Conservation (phyloP, 2,329 filamentous ascomycete species). For the Moelleriella libera region DNA sequence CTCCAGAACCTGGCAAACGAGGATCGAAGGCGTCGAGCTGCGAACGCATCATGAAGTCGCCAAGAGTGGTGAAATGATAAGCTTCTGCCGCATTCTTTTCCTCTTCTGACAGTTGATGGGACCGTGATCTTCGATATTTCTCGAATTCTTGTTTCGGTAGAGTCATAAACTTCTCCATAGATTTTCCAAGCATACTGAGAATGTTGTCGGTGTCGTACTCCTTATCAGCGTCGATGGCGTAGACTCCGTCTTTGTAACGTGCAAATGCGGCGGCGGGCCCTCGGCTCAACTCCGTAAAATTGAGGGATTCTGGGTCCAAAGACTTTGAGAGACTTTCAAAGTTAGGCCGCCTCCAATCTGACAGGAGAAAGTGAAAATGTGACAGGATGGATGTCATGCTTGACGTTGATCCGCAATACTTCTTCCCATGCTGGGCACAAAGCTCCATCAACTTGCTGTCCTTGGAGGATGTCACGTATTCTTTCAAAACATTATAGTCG, state of each 20-base stretch:
- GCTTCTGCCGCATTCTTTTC: constrained; percentile 60
- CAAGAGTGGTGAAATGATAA: constrained; percentile 77
- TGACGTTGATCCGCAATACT: constrained; percentile 88
- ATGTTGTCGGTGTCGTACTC: constrained; percentile 75
- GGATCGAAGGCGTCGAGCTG: constrained; percentile 85
- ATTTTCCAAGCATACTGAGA: constrained; percentile 83
- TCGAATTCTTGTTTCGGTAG: constrained; percentile 72
- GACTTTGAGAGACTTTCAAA: constrained; percentile 49
- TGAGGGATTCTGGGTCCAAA: constrained; percentile 46
- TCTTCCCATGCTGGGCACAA: constrained; percentile 52
- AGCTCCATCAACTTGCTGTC: constrained; percentile 59
- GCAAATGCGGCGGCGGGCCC: constrained; percentile 72
- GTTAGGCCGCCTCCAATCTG: constrained; percentile 64
- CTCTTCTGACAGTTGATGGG: constrained; percentile 55
- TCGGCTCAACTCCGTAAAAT: constrained; percentile 59
- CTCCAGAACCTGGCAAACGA: constrained; percentile 75
- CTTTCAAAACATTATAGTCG: constrained; percentile 73
- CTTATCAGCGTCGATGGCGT: constrained; percentile 94
- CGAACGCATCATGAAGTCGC: constrained; percentile 86
- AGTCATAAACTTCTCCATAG: constrained; percentile 91
- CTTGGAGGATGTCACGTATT: constrained; percentile 84
- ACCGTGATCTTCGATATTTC: constrained; percentile 58
- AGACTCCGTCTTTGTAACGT: constrained; percentile 67
- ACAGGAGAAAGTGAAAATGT: constrained; percentile 89
- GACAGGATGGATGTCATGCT: constrained; percentile 82